A percentile compares a stretch with the other conserved stretches of the same genome.
Conservation (phyloP, 306 rosid genomes). For the Mucuna pruriens region DNA sequence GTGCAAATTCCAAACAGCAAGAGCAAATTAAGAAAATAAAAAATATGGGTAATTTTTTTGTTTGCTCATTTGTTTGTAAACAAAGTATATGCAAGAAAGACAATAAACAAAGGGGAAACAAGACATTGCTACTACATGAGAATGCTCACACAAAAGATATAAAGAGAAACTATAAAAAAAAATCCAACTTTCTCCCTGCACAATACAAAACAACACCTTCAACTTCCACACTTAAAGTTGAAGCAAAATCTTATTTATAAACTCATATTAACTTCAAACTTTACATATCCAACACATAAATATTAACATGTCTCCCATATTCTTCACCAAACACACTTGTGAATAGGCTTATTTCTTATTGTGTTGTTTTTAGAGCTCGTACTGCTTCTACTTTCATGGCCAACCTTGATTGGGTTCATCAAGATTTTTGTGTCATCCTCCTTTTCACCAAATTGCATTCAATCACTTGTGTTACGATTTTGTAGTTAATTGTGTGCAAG, state of each 20-base stretch:
- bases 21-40: neutral
- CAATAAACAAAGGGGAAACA: neutral
- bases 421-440: slow-evolving; percentile 58
- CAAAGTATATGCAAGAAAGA: neutral
- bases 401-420: slow-evolving; percentile 55
- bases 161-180: slow-evolving; percentile 37
- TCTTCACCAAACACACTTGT: slow-evolving; percentile 27
- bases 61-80: neutral
- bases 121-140: neutral
- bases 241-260: neutral
- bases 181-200: slow-evolving; percentile 46
- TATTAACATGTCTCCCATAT: neutral
- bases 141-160: neutral
- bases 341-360: slow-evolving; percentile 51
- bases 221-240: neutral
- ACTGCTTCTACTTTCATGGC: slow-evolving; percentile 28
- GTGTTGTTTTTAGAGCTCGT: slow-evolving; percentile 6
- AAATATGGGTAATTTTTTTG: neutral
- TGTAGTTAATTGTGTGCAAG: slow-evolving; percentile 27
- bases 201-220: slow-evolving; percentile 11
- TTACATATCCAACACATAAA: slow-evolving; percentile 40
- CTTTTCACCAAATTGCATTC: slow-evolving; percentile 38
- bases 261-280: neutral
- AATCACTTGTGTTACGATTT: slow-evolving; percentile 33
- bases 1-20: neutral